phyloP scores from a whole-genome alignment of 2,329 filamentous ascomycete genomes.

The Hymenoscyphus salicellus region DNA sequence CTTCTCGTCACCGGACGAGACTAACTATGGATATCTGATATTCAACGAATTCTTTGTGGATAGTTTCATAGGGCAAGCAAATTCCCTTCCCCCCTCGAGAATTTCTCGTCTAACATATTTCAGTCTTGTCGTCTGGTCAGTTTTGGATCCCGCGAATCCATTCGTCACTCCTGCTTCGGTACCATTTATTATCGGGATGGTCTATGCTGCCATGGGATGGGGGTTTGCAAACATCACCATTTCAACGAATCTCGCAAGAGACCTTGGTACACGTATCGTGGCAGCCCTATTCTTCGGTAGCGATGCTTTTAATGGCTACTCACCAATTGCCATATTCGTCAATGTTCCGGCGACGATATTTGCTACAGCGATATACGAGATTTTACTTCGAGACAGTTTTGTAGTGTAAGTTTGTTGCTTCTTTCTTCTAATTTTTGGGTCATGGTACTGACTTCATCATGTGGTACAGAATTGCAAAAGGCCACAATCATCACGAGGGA shows the following conservation, averaged over 20 bases:
- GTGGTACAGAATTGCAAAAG: conserved; percentile 41
- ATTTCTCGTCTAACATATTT: conserved; percentile 5
- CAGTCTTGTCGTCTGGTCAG: conserved; percentile 55
- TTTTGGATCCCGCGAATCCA: conserved; percentile 56
- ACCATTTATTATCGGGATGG: conserved; percentile 55
- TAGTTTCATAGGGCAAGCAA: conserved; percentile 45
- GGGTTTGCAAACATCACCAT: conserved; percentile 55
- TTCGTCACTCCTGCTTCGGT: conserved; percentile 48
- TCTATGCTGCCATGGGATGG: conserved; percentile 47
- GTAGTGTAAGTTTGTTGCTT: conserved; percentile 33
- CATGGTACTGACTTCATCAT: background rate
- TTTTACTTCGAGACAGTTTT: conserved; percentile 52
- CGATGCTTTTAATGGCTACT: conserved; percentile 50
- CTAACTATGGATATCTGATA: conserved; percentile 55
- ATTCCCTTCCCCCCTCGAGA: background rate
- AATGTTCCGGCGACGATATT: conserved; percentile 57
- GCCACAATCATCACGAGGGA: conserved; percentile 48
- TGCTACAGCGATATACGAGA: conserved; percentile 53
- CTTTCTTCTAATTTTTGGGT: conserved; percentile 34
- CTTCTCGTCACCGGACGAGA: conserved; percentile 50
- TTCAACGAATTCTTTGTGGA: conserved; percentile 59
- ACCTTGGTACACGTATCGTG: conserved; percentile 57
- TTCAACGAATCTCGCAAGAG: conserved; percentile 55
- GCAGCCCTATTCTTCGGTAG: conserved; percentile 55
- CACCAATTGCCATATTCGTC: conserved; percentile 53